Conservation (phyloP, 2,329 filamentous ascomycete species). For the Talaromyces marneffei region DNA sequence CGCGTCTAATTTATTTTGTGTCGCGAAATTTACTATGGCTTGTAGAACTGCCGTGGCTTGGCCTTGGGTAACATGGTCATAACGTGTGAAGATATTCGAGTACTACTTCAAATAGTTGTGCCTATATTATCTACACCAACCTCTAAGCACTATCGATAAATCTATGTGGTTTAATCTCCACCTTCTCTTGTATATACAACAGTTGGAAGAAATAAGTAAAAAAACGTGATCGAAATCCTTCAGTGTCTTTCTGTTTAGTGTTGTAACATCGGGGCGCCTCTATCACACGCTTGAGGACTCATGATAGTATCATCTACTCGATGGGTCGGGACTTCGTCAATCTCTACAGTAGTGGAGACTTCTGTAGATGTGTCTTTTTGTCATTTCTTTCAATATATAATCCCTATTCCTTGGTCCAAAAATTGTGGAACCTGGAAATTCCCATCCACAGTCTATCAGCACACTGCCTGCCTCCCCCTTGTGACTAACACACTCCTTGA, state of each 20-base stretch:
- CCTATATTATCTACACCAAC: neutral
- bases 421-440: neutral
- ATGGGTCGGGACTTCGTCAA: neutral
- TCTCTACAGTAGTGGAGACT: neutral
- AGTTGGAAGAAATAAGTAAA: neutral
- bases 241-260: neutral
- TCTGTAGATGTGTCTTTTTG: neutral
- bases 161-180: neutral
- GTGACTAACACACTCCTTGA: neutral
- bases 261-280: neutral
- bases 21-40: neutral
- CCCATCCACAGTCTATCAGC: neutral
- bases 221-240: neutral
- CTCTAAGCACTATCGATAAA: neutral
- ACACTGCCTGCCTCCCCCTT: neutral
- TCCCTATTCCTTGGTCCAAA: neutral
- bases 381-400: neutral
- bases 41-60: neutral
- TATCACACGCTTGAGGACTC: neutral
- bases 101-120: neutral
- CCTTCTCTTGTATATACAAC: neutral
- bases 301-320: neutral
- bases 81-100: neutral
- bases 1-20: neutral
- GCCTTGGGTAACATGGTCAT: neutral